Base-by-base conservation (phyloP, 305 asterid species). In the Fraxinus angustifolia region DNA sequence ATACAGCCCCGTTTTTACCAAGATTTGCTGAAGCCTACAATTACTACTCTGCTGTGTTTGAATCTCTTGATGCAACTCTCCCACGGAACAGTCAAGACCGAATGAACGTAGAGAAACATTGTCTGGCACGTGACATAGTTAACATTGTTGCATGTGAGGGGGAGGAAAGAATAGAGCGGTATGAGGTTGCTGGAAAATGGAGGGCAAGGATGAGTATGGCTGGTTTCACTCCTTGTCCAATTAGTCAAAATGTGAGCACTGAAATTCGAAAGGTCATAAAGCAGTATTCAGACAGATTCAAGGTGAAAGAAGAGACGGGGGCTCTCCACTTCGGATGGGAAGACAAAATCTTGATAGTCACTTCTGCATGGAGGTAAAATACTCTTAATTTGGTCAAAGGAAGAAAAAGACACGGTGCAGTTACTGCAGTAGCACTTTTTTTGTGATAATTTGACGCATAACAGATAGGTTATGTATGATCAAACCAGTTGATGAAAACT, bases 201-300 rank as follows among this genome's bases (percentile, higher is more conserved):
- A 90, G 94, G 36, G 98, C 98, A 0, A 88, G 99, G 90, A 92
- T 95, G 99, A 91, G 89, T 71, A 95, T 95, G 98, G 99, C 99
- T 6, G 98, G 99, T 31, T 93, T 95, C 53, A 86, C 50, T 12
- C 23, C 97, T 17, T 87, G 86, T 84, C 91, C 94, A 2, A 88
- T 95, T 70, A 88, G 97, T 85, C 89, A 76, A 68, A 87, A 81
- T 2, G 97, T 93, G 86, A 88, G 60, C 2, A 81, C 76, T 23
- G 97, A 91, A 23, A 95, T 95, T 75, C 72, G 40, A 82, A 58
- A 76, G 77, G 91, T 95, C 31, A 91, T 93, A 79, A 83, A 82
- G 85, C 89, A 84, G 83, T 95, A 95, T 77, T 92, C 97, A 0
- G 90, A 91, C 2, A 87, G 97, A 70, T 95, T 88, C 87, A 92